These are phyloP conservation scores for Populus tomentosa DNA, from an alignment of 441 rosid species.

Conservation along the genomic window DNA sequence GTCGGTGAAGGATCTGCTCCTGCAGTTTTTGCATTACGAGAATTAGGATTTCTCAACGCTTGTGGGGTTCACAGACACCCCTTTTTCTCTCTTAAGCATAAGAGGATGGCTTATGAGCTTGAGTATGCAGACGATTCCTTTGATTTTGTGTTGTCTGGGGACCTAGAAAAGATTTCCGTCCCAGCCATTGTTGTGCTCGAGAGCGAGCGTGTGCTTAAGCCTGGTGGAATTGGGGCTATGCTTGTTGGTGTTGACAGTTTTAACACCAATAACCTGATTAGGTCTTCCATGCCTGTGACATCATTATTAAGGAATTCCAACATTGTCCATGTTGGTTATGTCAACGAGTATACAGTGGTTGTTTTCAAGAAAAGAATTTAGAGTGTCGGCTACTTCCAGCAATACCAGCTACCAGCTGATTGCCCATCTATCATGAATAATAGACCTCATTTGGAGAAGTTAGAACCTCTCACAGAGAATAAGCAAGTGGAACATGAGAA, in stretches of 20 bases:
- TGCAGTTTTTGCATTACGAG: conserved; percentile 43
- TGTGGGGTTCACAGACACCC: conserved; percentile 43
- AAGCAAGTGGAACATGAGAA: conserved; percentile 35
- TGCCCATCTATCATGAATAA: conserved; percentile 43
- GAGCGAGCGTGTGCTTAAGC: conserved; percentile 62
- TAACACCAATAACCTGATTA: conserved; percentile 43
- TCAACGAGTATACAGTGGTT: conserved; percentile 47
- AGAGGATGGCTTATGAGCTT: conserved; percentile 43
- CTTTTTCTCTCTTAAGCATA: conserved; percentile 50
- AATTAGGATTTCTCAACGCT: conserved; percentile 47
- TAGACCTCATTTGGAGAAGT: conserved; percentile 32
- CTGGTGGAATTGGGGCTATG: conserved; percentile 65
- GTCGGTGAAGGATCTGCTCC: conserved; percentile 55
- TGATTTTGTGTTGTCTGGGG: conserved; percentile 56
- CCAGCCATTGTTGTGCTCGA: conserved; percentile 59
- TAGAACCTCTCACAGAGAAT: conserved; percentile 54
- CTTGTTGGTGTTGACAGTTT: conserved; percentile 39
- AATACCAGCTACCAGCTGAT: conserved; percentile 40
- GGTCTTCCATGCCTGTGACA: conserved; percentile 53
- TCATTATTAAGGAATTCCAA: conserved; percentile 49
- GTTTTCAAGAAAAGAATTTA: conserved; percentile 53
- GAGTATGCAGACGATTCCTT: conserved; percentile 47
- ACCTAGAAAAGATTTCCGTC: conserved; percentile 46
- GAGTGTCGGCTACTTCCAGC: conserved; percentile 30
- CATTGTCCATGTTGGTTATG: conserved; percentile 48